phyloP scores from a whole-genome alignment of 768 basidiomycete species.

The Lactifluus piperatus region DNA sequence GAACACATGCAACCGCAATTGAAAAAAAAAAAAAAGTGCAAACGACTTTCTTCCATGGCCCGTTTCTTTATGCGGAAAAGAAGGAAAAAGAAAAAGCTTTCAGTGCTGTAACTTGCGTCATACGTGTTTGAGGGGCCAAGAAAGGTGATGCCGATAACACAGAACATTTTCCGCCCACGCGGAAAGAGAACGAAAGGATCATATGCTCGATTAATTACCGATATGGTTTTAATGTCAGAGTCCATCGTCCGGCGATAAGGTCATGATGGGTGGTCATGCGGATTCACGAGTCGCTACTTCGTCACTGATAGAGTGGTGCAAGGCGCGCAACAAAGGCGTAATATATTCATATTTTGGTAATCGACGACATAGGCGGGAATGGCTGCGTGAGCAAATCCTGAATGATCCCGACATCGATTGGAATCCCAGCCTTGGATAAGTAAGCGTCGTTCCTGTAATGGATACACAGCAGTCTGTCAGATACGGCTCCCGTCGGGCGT shows the following conservation, averaged over 20 bases:
- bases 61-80: background rate
- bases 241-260: background rate
- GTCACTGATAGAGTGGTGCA: background rate
- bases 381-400: slow-evolving; percentile 31
- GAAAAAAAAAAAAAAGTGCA: background rate
- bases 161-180: background rate
- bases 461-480: background rate
- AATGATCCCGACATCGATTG: slow-evolving; percentile 33
- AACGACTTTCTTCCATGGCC: background rate
- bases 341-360: slow-evolving; percentile 17
- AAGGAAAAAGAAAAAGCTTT: background rate
- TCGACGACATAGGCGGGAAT: slow-evolving; percentile 21
- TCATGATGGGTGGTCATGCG: background rate
- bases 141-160: background rate
- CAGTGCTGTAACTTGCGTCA: background rate
- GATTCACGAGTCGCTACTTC: background rate
- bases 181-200: background rate
- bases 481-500: background rate
- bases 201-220: background rate
- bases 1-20: background rate
- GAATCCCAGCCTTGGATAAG: slow-evolving; percentile 34
- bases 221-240: background rate
- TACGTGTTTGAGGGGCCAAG: background rate
- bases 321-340: background rate
- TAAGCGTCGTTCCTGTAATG: slow-evolving; percentile 46